Evolutionary conservation across 306 rosid species (phyloP), one percentile per base, ranked within the genome.

Genomic region (Fagus crenata): DNA sequence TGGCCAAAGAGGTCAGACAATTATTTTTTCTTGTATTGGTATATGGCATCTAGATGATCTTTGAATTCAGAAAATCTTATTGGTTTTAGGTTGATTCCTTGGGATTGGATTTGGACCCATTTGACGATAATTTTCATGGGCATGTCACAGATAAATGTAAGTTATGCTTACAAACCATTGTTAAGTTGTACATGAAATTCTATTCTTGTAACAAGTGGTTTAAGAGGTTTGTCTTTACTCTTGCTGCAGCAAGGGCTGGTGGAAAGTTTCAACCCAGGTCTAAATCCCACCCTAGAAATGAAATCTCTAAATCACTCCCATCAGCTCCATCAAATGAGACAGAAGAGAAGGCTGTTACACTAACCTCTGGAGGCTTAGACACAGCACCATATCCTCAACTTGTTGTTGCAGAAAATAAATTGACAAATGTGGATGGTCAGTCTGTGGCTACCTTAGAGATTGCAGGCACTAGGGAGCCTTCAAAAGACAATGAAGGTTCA

Each of bases 401-500:
- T 46, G 79, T 22, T 49, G 72, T 35, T 40, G 73, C 54, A 80
- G 89, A 78, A 33, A 84, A 71, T 78, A 61, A 41, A 56, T 75
- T 40, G 55, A 72, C 77, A 78, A 79, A 51, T 79, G 75, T 43
- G 69, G 42, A 75, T 81, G 80, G 67, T 67, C 69, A 22, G 18
- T 76, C 75, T 79, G 49, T 73, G 71, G 55, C 69, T 49, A 60
- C 51, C 71, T 64, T 67, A 28, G 68, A 77, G 74, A 31, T 71
- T 53, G 43, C 67, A 78, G 60, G 75, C 56, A 49, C 33, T 59
- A 58, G 71, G 53, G 76, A 79, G 31, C 74, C 31, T 5, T 69
- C 80, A 41, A 49, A 69, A 77, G 49, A 41, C 35, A 35, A 67
- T 37, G 80, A 83, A 76, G 84, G 75, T 69, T 77, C 86, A 56